Evolutionary conservation across 352 stramenopile genomes (phyloP), one percentile per base, ranked within the genome.

Genomic region (Elongisporangium prolatum): DNA sequence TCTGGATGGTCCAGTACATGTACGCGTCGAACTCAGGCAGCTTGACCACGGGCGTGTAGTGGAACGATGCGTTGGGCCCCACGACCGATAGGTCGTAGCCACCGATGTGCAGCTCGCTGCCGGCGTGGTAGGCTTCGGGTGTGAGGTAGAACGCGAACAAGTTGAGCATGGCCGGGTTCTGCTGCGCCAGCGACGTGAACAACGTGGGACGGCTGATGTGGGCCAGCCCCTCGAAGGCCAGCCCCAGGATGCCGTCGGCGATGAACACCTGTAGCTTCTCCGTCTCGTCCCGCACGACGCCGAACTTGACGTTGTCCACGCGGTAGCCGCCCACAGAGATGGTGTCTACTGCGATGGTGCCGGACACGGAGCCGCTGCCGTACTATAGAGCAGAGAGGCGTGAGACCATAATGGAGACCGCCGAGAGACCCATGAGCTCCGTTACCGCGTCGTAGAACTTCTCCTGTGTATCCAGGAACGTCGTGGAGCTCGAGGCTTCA

Each of bases 81-180:
- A 95, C 84, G 17, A 95, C 71, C 17, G 69, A 84, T 40, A 96
- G 73, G 60, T 97, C 88, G 65, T 86, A 96, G 49, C 82, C 86
- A 10, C 86, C 88, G 47, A 97, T 80, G 52, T 92, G 75, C 58
- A 97, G 67, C 60, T 97, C 84, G 24, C 75, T 91, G 18, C 84
- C 78, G 11, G 56, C 69, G 16, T 64, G 68, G 53, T 91, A 86
- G 10, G 84, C 86, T 25, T 95, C 72, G 9, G 79, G 83, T 10
- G 84, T 94, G 49, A 97, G 72, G 65, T 89, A 95, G 61, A 97
- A 91, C 49, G 85, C 86, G 62, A 97, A 97, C 71, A 96, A 88
- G 69, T 93, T 90, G 60, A 75, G 71, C 50, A 96, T 62, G 17
- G 80, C 75, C 8, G 81, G 72, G 54, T 91, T 87, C 48, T 93